These are phyloP conservation scores for Clarireedia homoeocarpa DNA, from an alignment of 2,329 filamentous ascomycete species.

Conservation along the genomic window DNA sequence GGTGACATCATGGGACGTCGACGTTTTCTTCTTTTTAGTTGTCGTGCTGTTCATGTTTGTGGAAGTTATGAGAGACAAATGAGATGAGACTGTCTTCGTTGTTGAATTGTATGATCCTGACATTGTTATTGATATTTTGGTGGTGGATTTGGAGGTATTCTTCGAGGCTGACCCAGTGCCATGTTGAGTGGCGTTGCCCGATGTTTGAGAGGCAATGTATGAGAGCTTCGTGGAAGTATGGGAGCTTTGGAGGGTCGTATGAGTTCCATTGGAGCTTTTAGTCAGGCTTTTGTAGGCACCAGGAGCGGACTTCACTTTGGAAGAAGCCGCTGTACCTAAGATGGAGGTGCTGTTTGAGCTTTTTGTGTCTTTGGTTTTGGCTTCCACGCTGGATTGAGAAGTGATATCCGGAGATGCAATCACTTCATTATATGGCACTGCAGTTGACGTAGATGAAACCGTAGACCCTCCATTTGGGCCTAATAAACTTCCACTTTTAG, in stretches of 20 bases:
- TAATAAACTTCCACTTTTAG: neutral
- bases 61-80: neutral
- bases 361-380: too few relatives aligned
- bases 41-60: neutral
- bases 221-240: too few relatives aligned
- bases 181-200: too few relatives aligned
- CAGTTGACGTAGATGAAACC: too few relatives aligned
- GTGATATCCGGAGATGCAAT: too few relatives aligned
- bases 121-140: neutral
- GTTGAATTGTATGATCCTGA: neutral
- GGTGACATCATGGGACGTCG: neutral
- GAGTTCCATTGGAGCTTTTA: too few relatives aligned
- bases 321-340: neutral
- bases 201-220: too few relatives aligned
- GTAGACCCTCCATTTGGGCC: too few relatives aligned
- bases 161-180: neutral
- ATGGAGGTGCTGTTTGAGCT: neutral
- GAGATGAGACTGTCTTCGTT: neutral
- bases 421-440: too few relatives aligned
- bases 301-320: neutral
- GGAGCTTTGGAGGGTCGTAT: too few relatives aligned
- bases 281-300: neutral
- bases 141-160: neutral
- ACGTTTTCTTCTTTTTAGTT: neutral
- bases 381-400: too few relatives aligned